These are phyloP conservation scores for Begonia masoniana DNA, from an alignment of 306 rosid species.

Conservation along the genomic window DNA sequence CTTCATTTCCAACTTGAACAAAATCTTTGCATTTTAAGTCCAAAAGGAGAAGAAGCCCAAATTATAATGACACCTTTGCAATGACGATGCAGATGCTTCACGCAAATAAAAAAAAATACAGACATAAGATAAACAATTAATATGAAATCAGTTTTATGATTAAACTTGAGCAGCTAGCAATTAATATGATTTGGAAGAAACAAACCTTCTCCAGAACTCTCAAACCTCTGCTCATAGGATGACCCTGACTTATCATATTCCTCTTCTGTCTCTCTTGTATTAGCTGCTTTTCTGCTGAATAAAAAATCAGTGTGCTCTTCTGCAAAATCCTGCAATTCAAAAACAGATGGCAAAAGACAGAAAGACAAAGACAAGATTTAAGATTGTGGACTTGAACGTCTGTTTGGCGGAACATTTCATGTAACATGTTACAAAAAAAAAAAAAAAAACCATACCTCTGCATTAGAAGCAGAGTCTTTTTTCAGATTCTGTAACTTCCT, in stretches of 20 bases:
- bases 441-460: constrained; percentile 19
- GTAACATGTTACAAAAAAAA: constrained; percentile 40
- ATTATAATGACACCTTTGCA: too few relatives aligned
- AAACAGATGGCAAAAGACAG: constrained; percentile 41
- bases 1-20: too few relatives aligned
- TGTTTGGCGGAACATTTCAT: background rate
- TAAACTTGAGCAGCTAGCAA: too few relatives aligned
- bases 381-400: constrained; percentile 4
- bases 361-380: constrained; percentile 9
- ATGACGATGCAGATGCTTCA: too few relatives aligned
- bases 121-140: too few relatives aligned
- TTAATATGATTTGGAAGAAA: too few relatives aligned
- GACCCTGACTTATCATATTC: constrained; percentile 39
- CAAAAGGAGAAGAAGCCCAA: too few relatives aligned
- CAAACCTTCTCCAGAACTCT: constrained; percentile 21
- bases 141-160: too few relatives aligned
- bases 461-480: constrained; percentile 20
- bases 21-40: too few relatives aligned
- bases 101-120: too few relatives aligned
- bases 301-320: constrained; percentile 26
- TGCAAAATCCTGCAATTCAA: constrained; percentile 39
- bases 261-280: constrained; percentile 23
- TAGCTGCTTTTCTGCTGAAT: constrained; percentile 21
- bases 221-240: constrained; percentile 34
- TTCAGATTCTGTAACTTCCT: constrained; percentile 25